A percentile compares a stretch with the other conserved stretches of the same genome.
phyloP scores from a whole-genome alignment of 176 grass and related monocot species.

The Tuctoria greenei region DNA sequence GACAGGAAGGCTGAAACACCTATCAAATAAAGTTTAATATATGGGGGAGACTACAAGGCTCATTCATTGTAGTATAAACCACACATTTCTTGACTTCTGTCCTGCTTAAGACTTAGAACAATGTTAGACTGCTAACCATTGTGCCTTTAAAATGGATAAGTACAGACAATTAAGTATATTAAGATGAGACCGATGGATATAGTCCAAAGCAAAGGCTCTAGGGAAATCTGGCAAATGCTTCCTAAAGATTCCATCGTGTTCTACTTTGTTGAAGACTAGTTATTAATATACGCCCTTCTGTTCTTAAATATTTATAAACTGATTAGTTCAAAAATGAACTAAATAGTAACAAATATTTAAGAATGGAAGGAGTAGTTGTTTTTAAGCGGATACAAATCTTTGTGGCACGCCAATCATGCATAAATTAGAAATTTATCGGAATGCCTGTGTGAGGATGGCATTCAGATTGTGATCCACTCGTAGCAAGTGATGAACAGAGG shows the following conservation, averaged over 20 bases:
- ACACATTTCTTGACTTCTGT: background rate
- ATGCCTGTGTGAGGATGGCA: background rate
- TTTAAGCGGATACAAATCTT: background rate
- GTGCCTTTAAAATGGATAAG: background rate
- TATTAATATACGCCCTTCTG: too few species aligned
- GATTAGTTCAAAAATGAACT: too few species aligned
- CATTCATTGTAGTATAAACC: background rate
- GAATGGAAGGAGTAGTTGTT: too few species aligned
- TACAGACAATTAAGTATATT: background rate
- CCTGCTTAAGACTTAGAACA: background rate
- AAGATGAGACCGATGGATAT: background rate
- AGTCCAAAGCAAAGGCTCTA: constrained; percentile 24
- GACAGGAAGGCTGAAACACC: background rate
- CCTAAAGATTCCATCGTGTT: background rate
- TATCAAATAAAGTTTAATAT: background rate
- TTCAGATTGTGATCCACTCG: background rate
- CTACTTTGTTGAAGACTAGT: background rate
- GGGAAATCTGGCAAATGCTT: background rate
- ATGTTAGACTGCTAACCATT: background rate
- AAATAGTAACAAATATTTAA: too few species aligned
- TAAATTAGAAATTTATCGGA: background rate
- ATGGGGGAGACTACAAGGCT: background rate
- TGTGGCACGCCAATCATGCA: background rate
- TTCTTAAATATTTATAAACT: too few species aligned
- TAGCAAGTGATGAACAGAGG: background rate